A percentile compares a stretch with the other conserved stretches of the same genome.
Evolutionary conservation across 2,329 filamentous ascomycete species (phyloP).

Genomic region (Calonectria hongkongensis): DNA sequence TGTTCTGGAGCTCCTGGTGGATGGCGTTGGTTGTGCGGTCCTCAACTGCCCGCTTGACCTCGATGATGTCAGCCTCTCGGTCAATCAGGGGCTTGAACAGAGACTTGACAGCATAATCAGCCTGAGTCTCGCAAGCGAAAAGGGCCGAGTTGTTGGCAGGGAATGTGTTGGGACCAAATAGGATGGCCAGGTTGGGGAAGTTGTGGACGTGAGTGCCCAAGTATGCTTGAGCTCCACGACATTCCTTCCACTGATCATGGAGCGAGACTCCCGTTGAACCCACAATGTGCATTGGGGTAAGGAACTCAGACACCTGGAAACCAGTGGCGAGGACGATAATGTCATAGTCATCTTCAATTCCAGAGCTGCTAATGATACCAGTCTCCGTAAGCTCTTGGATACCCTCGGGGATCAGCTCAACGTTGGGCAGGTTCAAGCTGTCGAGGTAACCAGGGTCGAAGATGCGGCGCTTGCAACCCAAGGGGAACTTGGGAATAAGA

Average conservation of each 20-base stretch:
- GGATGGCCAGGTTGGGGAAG: constrained; percentile 58
- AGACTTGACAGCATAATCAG: constrained; percentile 55
- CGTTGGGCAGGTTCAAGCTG: constrained; percentile 48
- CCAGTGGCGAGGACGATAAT: constrained; percentile 56
- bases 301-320: constrained; percentile 53
- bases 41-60: constrained; percentile 45
- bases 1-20: constrained; percentile 42
- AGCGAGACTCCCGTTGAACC: constrained; percentile 51
- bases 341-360: constrained; percentile 50
- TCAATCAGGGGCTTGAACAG: constrained; percentile 57
- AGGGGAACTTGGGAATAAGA: constrained; percentile 40
- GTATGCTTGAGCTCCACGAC: constrained; percentile 56
- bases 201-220: constrained; percentile 56
- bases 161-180: constrained; percentile 53
- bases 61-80: constrained; percentile 36
- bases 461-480: constrained; percentile 58
- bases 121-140: constrained; percentile 52
- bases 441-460: constrained; percentile 56
- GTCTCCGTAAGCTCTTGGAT: constrained; percentile 52
- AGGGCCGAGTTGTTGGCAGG: constrained; percentile 54
- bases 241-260: constrained; percentile 54
- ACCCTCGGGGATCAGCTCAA: constrained; percentile 51
- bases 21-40: constrained; percentile 43
- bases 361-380: constrained; percentile 49
- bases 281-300: constrained; percentile 54